Percentiles rank a stretch among this genome's conserved stretches.
Conservation (phyloP, 331 rosid genomes). For the Prunus yedoensis region DNA sequence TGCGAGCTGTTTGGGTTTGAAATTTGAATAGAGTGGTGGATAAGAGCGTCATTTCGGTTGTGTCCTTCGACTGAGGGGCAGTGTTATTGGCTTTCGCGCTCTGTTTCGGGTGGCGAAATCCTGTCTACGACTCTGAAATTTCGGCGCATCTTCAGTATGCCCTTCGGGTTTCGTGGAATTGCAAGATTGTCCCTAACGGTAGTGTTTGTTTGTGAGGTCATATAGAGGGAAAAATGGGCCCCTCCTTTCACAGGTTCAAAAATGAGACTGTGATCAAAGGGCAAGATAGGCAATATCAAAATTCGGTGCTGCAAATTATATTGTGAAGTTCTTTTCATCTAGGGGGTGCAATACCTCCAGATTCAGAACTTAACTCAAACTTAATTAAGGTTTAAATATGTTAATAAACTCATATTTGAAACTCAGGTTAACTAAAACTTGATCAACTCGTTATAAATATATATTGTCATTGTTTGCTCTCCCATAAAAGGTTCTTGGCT, state of each 20-base stretch:
- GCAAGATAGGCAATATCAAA: constrained; percentile 7
- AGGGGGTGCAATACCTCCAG: no score
- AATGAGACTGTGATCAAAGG: background rate
- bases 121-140: constrained; percentile 36
- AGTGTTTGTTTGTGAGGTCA: constrained; percentile 1
- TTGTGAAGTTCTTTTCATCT: no score
- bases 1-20: background rate
- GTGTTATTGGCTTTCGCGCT: constrained; percentile 18
- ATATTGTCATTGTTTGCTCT: no score
- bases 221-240: constrained; percentile 11
- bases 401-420: no score
- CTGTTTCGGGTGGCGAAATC: constrained; percentile 32
- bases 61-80: constrained; percentile 29
- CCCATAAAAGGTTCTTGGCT: no score
- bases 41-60: constrained; percentile 14
- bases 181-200: constrained; percentile 46
- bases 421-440: no score
- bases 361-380: no score
- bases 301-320: background rate
- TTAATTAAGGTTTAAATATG: no score
- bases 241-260: constrained; percentile 9
- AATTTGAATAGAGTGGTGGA: constrained; percentile 27
- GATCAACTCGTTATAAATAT: no score
- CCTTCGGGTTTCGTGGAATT: constrained; percentile 5
- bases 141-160: constrained; percentile 29